phyloP scores from a whole-genome alignment of 2,329 filamentous ascomycete species.

The Colletotrichum sp. region DNA sequence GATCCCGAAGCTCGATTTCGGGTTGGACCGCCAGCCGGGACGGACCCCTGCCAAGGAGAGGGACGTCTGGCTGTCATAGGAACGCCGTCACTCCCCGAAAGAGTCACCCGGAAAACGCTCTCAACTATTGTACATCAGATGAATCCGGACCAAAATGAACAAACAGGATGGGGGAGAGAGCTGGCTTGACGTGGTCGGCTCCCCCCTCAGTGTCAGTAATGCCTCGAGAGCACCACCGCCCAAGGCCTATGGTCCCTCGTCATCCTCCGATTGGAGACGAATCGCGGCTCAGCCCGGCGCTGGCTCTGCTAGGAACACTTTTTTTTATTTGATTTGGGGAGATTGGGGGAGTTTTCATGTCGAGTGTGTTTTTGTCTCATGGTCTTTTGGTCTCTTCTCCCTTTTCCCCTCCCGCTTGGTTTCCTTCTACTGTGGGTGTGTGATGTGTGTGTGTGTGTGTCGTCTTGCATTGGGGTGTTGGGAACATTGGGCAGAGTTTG shows the following conservation, averaged over 20 bases:
- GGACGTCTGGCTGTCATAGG: slow-evolving; percentile 24
- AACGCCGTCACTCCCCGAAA: not conserved
- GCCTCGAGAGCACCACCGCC: not conserved
- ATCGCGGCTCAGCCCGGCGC: not conserved
- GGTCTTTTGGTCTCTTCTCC: not conserved
- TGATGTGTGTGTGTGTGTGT: not conserved
- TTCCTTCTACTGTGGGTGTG: not conserved
- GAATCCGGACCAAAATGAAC: not conserved
- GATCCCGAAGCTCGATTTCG: slow-evolving; percentile 61
- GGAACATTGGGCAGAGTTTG: not conserved
- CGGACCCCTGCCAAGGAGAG: slow-evolving; percentile 29
- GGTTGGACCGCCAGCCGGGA: slow-evolving; percentile 30
- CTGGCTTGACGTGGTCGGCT: not conserved
- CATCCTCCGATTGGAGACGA: not conserved
- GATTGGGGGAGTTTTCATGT: not conserved
- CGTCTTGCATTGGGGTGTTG: slow-evolving; percentile 2
- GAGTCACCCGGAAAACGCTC: not conserved
- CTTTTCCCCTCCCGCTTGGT: not conserved
- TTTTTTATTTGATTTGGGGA: not conserved
- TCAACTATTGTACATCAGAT: slow-evolving; percentile 4
- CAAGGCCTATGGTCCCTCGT: not conserved
- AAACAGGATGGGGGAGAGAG: not conserved
- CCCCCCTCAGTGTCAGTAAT: not conserved
- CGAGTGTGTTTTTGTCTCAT: not conserved
- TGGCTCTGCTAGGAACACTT: not conserved